These are phyloP conservation scores for Achaetomium macrosporum DNA, from an alignment of 2,329 filamentous ascomycete species.

Conservation along the genomic window DNA sequence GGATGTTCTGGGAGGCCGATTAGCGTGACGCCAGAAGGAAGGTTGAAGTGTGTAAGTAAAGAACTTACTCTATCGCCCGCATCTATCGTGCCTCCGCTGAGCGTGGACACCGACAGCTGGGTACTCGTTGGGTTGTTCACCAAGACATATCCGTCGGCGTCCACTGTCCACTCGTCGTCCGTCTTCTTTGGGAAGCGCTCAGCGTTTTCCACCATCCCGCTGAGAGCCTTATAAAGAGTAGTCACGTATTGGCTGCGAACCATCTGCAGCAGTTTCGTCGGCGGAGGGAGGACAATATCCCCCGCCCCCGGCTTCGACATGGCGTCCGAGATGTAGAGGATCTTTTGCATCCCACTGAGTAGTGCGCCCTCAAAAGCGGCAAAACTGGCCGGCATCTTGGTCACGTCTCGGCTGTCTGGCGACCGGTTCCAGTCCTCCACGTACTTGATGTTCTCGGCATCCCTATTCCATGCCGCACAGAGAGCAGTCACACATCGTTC, in stretches of 20 bases:
- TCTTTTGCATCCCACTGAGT: constrained; percentile 84
- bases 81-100: constrained; percentile 44
- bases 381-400: constrained; percentile 84
- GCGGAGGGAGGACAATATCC: constrained; percentile 78
- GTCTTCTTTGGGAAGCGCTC: constrained; percentile 64
- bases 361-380: constrained; percentile 78
- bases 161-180: constrained; percentile 56
- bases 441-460: constrained; percentile 86
- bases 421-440: constrained; percentile 91
- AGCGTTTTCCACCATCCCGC: constrained; percentile 95
- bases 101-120: constrained; percentile 28
- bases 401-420: constrained; percentile 76
- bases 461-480: constrained; percentile 86
- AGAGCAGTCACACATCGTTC: constrained; percentile 82
- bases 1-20: constrained; percentile 59
- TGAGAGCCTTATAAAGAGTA: constrained; percentile 87
- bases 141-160: constrained; percentile 38
- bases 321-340: constrained; percentile 85
- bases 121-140: constrained; percentile 26
- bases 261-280: constrained; percentile 82
- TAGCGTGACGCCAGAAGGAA: neutral
- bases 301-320: constrained; percentile 65
- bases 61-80: constrained; percentile 50
- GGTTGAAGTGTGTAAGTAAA: neutral
- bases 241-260: constrained; percentile 89